Evolutionary conservation across 768 basidiomycete species (phyloP), one percentile per base, ranked within the genome.

Genomic region (Boletales sp.): DNA sequence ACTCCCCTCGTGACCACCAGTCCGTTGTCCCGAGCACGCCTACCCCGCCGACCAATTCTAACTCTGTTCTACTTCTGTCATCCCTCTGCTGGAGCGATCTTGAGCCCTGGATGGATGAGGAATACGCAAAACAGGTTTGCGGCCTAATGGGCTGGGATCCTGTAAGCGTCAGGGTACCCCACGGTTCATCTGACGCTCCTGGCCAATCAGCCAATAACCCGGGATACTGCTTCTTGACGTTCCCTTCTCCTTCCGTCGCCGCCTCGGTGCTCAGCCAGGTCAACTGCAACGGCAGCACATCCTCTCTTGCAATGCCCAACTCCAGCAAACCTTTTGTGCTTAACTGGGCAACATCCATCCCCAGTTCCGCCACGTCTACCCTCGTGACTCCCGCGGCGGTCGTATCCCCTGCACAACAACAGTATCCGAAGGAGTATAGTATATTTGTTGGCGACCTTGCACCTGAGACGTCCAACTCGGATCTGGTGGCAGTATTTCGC

Each of bases 71-170:
- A 32, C 67, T 75, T 42, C 78, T 79, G 64, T 79, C 78, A 52
- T 87, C 89, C 37, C 80, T 92, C 58, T 89, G 83, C 78, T 90
- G 94, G 83, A 83, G 84, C 56, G 87, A 90, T 61, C 80, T 95
- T 47, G 93, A 95, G 69, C 83, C 86, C 57, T 95, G 93, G 93
- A 94, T 95, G 94, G 91, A 94, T 72, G 90, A 93, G 80, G 87
- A 90, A 66, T 95, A 94, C 74, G 88, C 85, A 39, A 86, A 87
- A 69, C 87, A 91, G 66, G 89, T 93, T 61, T 90, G 90, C 69
- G 72, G 68, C 40, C 73, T 92, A 63, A 90, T 93, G 87, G 82
- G 86, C 50, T 94, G 93, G 92, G 87, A 90, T 51, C 79, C 84
- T 14, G 74, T 82, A 63, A 77, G 66, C 65, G 81, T 90, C 71